Conservation (phyloP, 495 filamentous ascomycete genomes). For the Aspergillus campestris region DNA sequence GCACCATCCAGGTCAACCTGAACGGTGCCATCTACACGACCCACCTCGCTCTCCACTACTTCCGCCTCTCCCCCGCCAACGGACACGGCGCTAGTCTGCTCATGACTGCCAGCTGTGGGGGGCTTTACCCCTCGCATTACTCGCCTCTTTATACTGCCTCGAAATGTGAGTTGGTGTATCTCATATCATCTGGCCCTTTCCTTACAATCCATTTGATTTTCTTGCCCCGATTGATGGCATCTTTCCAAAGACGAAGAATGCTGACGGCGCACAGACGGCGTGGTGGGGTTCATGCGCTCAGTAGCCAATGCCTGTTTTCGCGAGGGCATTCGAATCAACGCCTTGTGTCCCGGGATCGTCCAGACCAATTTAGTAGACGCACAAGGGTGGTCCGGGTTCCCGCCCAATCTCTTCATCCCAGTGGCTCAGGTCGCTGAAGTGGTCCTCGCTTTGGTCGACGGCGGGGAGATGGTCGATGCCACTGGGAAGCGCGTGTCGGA, state of each 20-base stretch:
- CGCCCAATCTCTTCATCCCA: constrained; percentile 2
- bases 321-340: constrained; percentile 14
- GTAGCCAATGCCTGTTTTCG: constrained; percentile 4
- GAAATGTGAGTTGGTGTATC: constrained; percentile 10
- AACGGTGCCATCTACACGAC: constrained; percentile 56
- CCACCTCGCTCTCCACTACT: constrained; percentile 40
- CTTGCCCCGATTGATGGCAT: not conserved
- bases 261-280: constrained; percentile 5
- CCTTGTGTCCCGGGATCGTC: constrained; percentile 14
- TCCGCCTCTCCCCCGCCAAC: constrained; percentile 9
- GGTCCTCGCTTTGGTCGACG: constrained; percentile 4
- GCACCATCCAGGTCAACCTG: constrained; percentile 50
- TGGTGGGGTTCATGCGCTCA: constrained; percentile 13
- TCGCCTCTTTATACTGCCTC: constrained; percentile 9
- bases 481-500: constrained; percentile 5
- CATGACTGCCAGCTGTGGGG: constrained; percentile 14
- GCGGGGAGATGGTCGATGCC: constrained; percentile 8
- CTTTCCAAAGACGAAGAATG: no score
- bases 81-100: constrained; percentile 6
- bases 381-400: constrained; percentile 4
- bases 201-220: no score
- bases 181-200: no score
- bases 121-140: constrained; percentile 11
- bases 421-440: constrained; percentile 3
- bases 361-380: constrained; percentile 7